Base-by-base conservation (phyloP, 352 stramenopile species). In the Phytopythium kandeliae region DNA sequence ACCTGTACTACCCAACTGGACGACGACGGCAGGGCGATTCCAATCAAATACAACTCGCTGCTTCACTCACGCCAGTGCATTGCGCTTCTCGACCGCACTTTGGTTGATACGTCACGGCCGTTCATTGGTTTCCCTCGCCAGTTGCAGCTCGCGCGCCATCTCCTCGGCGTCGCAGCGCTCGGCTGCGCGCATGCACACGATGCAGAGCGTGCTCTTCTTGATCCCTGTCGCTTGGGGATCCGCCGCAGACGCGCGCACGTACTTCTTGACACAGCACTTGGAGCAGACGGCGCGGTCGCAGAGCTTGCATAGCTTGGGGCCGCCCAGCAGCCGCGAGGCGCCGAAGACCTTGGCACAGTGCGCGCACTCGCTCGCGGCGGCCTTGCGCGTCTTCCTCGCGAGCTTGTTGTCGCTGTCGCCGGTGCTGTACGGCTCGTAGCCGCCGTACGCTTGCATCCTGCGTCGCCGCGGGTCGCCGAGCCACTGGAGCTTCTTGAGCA, bases 401-500 rank as follows among this genome's bases (percentile, higher is more conserved):
- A 49, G 13, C 16, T 34, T 38, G 40, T 22, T 21, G 38, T 28
- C 16, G 3, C 8, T 12, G 28, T 47, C 45, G 6, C 4, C 3
- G n/a, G 3, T 40, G 28, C 22, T 37, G 22, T n/a, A 40, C 13
- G 17, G 24, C n/a, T n/a, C 1, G 24, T 46, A 31, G 7, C 15
- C 22, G 22, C 21, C 13, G 21, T 28, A 11, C 21, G 3, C 26
- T 13, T 34, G n/a, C 8, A 54, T 17, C 2, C 17, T 19, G 10
- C 35, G 31, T 7, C 22, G 31, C 8, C 28, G 33, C n/a, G 30
- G 40, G n/a, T 22, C 21, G 21, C 28, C 37, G 12, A 44, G 64
- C 57, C 71, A 81, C 45, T 69, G 60, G 25, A 78, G 53, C 37
- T 85, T 85, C 58, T 83, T 85, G 58, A 71, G 78, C 13, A 71